Conservation (phyloP, 1,284 basidiomycete genomes). For the Ustilago vetiveriae region DNA sequence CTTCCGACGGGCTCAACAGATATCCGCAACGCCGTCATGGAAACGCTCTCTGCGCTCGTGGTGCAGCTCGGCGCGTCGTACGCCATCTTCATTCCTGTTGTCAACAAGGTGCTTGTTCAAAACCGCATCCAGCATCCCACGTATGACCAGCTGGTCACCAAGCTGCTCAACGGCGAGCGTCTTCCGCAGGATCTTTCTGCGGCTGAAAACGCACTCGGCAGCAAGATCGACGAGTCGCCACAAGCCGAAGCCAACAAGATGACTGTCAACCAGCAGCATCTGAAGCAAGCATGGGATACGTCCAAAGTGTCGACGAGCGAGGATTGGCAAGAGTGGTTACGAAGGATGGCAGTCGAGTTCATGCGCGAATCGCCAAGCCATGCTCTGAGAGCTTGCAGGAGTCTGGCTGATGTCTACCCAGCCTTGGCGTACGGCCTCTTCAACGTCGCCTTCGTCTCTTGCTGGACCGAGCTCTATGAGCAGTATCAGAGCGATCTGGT, state of each 20-base stretch:
- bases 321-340: slow-evolving; percentile 97
- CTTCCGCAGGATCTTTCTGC: slow-evolving; percentile 75
- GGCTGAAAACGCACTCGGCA: slow-evolving; percentile 43
- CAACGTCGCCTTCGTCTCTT: slow-evolving; percentile 97
- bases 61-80: slow-evolving; percentile 95
- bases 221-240: slow-evolving; percentile 67
- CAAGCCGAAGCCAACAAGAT: slow-evolving; percentile 76
- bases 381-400: slow-evolving; percentile 93
- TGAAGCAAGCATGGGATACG: slow-evolving; percentile 96
- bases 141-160: slow-evolving; percentile 88
- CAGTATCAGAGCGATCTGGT: slow-evolving; percentile 73
- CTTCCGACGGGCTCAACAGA: slow-evolving; percentile 81
- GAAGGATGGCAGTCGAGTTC: slow-evolving; percentile 90
- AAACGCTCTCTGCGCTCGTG: slow-evolving; percentile 89
- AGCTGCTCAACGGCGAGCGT: slow-evolving; percentile 89
- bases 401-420: slow-evolving; percentile 87
- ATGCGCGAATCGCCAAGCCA: slow-evolving; percentile 99
- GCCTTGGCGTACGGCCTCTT: slow-evolving; percentile 94
- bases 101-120: slow-evolving; percentile 86
- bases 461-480: slow-evolving; percentile 95
- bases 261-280: slow-evolving; percentile 94
- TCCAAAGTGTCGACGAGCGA: slow-evolving; percentile 79
- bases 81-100: slow-evolving; percentile 94
- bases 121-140: slow-evolving; percentile 83
- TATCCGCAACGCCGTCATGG: slow-evolving; percentile 86